phyloP scores from a whole-genome alignment of 2,329 filamentous ascomycete genomes.

The Botrytis sinoallii region DNA sequence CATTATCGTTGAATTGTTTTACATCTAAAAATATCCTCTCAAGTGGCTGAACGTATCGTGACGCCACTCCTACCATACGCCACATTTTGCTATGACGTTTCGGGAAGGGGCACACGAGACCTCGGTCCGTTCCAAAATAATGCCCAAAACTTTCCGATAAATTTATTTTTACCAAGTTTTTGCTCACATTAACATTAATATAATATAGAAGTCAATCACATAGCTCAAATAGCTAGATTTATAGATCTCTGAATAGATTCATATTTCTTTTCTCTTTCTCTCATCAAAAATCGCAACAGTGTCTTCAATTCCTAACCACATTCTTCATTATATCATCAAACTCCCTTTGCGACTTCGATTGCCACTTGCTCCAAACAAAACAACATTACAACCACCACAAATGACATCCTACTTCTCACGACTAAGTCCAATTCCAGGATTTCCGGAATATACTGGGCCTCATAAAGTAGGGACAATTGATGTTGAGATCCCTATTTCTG shows the following conservation, averaged over 20 bases:
- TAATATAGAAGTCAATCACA: background rate
- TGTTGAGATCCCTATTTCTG: slow-evolving; percentile 70
- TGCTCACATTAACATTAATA: background rate
- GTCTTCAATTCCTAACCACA: slow-evolving; percentile 1
- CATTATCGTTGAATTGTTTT: background rate
- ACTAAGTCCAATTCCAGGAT: slow-evolving; percentile 66
- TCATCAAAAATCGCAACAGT: background rate
- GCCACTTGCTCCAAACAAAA: background rate
- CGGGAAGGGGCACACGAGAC: slow-evolving; percentile 5
- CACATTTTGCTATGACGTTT: slow-evolving; percentile 11
- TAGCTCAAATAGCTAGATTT: background rate
- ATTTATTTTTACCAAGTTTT: background rate
- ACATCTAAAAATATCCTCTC: background rate
- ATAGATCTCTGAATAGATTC: background rate
- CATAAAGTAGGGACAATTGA: slow-evolving; percentile 78
- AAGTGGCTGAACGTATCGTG: background rate
- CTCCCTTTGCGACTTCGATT: background rate
- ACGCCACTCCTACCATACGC: background rate
- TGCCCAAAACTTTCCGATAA: slow-evolving; percentile 4
- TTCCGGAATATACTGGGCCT: slow-evolving; percentile 73
- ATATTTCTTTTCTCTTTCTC: background rate
- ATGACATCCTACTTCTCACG: slow-evolving; percentile 42
- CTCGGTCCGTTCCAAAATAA: background rate
- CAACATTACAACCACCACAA: background rate
- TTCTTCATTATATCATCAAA: background rate